Conservation (phyloP, 345 rosid species). For the Eutrema yunnanense region DNA sequence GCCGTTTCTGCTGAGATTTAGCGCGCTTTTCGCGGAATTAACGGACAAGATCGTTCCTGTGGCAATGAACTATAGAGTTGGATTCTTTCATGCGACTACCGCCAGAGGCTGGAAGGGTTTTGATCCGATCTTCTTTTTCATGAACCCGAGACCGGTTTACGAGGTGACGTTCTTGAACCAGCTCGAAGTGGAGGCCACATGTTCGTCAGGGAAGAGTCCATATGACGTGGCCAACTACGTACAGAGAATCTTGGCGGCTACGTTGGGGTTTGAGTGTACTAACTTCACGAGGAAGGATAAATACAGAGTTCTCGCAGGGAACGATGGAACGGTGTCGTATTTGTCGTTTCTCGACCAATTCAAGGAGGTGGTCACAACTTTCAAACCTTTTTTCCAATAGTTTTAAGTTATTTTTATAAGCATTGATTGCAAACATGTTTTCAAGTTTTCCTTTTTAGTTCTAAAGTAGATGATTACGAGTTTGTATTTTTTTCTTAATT, state of each 20-base stretch:
- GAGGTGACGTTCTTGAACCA: slow-evolving; percentile 91
- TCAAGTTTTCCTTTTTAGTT: background rate
- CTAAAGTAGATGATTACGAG: background rate
- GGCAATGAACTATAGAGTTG: slow-evolving; percentile 88
- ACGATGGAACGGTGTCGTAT: slow-evolving; percentile 71
- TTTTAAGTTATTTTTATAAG: background rate
- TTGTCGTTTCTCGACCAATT: slow-evolving; percentile 45
- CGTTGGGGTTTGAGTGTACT: slow-evolving; percentile 91
- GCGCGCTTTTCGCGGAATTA: slow-evolving; percentile 81
- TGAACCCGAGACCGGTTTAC: slow-evolving; percentile 89
- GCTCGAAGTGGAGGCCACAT: slow-evolving; percentile 71
- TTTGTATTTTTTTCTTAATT: background rate
- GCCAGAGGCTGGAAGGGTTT: slow-evolving; percentile 89
- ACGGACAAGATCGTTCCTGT: slow-evolving; percentile 86
- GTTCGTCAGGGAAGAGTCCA: slow-evolving; percentile 85
- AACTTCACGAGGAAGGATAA: slow-evolving; percentile 87
- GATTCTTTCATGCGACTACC: slow-evolving; percentile 92
- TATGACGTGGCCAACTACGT: slow-evolving; percentile 91
- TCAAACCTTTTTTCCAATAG: slow-evolving; percentile 51
- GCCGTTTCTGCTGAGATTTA: slow-evolving; percentile 74
- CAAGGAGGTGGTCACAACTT: slow-evolving; percentile 50
- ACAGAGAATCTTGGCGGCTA: slow-evolving; percentile 76
- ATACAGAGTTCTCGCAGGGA: slow-evolving; percentile 74
- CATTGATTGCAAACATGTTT: slow-evolving; percentile 5
- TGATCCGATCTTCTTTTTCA: slow-evolving; percentile 87